These are phyloP conservation scores for Fraxinus pennsylvanica DNA, from an alignment of 257 asterid genomes.

Conservation along the genomic window DNA sequence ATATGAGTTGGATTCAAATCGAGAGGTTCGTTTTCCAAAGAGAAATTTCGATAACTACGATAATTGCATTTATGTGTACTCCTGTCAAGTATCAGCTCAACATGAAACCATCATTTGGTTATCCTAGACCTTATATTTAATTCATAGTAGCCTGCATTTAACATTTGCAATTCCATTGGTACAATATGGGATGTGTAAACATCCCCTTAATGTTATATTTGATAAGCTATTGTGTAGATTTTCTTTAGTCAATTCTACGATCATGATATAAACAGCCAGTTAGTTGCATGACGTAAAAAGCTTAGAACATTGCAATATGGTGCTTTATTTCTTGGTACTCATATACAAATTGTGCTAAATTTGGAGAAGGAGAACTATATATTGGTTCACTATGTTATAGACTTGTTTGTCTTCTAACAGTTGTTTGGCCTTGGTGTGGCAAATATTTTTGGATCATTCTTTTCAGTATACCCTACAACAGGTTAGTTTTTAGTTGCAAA, in stretches of 20 bases:
- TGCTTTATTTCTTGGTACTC: constrained; percentile 10
- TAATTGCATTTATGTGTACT: constrained; percentile 21
- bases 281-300: constrained; percentile 1
- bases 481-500: constrained; percentile 53
- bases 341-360: background rate
- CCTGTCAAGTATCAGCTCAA: constrained; percentile 14
- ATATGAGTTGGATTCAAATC: constrained; percentile 94
- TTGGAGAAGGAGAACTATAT: constrained; percentile 8
- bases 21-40: constrained; percentile 64
- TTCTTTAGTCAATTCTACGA: constrained; percentile 12
- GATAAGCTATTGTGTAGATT: constrained; percentile 11
- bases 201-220: background rate
- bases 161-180: background rate
- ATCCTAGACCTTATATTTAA: background rate
- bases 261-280: constrained; percentile 12
- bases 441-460: constrained; percentile 91
- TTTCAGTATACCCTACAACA: constrained; percentile 89
- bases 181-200: background rate
- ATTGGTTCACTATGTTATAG: constrained; percentile 16
- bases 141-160: background rate
- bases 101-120: background rate
- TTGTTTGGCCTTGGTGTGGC: constrained; percentile 99
- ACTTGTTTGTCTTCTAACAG: constrained; percentile 50
- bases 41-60: constrained; percentile 12
- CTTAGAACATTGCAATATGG: background rate